These are phyloP conservation scores for Clavulina sp. DNA, from an alignment of 768 basidiomycete genomes.

Conservation along the genomic window DNA sequence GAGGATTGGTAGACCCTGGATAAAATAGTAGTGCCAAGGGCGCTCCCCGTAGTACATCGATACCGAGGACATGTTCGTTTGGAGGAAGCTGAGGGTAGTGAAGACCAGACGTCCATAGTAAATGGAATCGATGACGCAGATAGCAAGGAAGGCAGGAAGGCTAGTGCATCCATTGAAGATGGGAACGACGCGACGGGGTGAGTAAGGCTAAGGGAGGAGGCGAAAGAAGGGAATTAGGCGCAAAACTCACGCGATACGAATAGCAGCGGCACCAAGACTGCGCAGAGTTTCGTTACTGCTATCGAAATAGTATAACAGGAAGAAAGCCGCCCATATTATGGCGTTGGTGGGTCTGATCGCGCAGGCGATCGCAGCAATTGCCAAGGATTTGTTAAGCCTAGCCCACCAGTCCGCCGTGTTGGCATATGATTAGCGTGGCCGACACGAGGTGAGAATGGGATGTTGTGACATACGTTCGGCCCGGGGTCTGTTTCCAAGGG, in stretches of 20 bases:
- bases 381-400: no score
- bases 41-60: slow-evolving; percentile 86
- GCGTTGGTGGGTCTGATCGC: slow-evolving; percentile 78
- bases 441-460: no score
- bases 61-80: slow-evolving; percentile 65
- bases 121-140: slow-evolving; percentile 42
- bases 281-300: no score
- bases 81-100: slow-evolving; percentile 68
- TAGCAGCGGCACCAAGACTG: no score
- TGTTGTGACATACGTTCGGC: neutral
- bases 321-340: slow-evolving; percentile 58
- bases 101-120: slow-evolving; percentile 53
- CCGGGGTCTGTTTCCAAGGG: slow-evolving; percentile 20
- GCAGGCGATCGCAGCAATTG: slow-evolving; percentile 60
- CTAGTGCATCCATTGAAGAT: no score
- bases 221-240: no score
- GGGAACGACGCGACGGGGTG: no score
- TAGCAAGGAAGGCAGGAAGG: slow-evolving; percentile 1
- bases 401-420: no score
- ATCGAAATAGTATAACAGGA: no score
- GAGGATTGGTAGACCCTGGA: slow-evolving; percentile 72
- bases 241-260: no score
- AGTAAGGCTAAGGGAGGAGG: no score
- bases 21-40: slow-evolving; percentile 77
- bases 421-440: no score